These are phyloP conservation scores for Protomyces lactucae-debilis DNA, from an alignment of 1,139 yeast species.

Conservation along the genomic window DNA sequence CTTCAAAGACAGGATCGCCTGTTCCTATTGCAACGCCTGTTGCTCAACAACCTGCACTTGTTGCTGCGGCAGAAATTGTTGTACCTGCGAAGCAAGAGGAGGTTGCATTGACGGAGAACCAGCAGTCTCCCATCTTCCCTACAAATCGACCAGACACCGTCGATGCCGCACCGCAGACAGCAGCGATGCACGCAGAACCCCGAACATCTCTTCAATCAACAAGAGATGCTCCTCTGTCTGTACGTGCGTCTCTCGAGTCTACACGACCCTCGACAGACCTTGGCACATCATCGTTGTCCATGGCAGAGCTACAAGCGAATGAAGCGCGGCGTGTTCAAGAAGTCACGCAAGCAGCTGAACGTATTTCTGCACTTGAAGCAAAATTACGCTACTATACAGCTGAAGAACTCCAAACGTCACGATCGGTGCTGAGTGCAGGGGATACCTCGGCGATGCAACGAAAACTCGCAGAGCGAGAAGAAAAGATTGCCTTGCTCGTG, in stretches of 20 bases:
- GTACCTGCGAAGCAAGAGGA: background rate
- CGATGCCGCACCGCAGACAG: background rate
- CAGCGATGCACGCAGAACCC: background rate
- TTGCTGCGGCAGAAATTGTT: background rate
- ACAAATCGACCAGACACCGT: slow-evolving; percentile 7
- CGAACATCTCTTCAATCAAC: no score
- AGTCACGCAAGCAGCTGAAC: slow-evolving; percentile 8
- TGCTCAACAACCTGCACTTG: background rate
- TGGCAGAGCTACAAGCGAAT: slow-evolving; percentile 1
- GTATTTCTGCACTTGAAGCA: slow-evolving; percentile 20
- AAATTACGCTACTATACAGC: slow-evolving; percentile 6
- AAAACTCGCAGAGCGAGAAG: slow-evolving; percentile 40
- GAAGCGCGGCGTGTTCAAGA: slow-evolving; percentile 16
- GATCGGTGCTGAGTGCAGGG: background rate
- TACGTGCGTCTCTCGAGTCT: background rate
- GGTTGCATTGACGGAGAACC: slow-evolving; percentile 7
- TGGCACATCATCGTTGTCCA: background rate
- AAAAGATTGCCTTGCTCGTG: slow-evolving; percentile 53
- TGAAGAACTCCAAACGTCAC: background rate
- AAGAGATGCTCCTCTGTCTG: no score
- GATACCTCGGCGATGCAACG: background rate
- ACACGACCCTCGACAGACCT: background rate
- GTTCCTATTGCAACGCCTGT: background rate
- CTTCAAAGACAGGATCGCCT: background rate
- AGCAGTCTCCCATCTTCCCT: slow-evolving; percentile 9